Evolutionary conservation across 2,329 filamentous ascomycete genomes (phyloP), one percentile per base, ranked within the genome.

Genomic region (Dactylonectria estremocensis): DNA sequence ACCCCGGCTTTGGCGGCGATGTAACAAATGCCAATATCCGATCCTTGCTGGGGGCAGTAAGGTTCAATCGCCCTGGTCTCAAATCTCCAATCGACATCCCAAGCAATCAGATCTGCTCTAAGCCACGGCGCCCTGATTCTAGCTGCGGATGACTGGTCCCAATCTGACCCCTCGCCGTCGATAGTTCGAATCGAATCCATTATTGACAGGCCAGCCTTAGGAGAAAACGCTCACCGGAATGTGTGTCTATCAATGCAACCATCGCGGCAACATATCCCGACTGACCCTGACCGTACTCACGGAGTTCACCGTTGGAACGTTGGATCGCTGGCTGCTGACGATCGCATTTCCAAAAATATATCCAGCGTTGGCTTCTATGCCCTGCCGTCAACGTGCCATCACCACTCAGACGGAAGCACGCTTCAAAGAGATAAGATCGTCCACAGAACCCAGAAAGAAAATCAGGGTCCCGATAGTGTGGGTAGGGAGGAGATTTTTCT

Each of bases 261-360:
- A 40, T 40, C 31, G 20, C 55, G 43, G 50, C 55, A 49, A 43
- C 37, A 49, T 43, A 24, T 20, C 45, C 52, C 57, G 35, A 57
- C 45, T 66, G 52, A 33, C 57, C 63, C 45, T 55, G 48, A 24
- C 24, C 63, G 46, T 48, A 53, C 22, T 58, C 53, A 56, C 63
- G n/a, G 35, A 61, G 31, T 22, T 31, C 57, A 63, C 60, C 52
- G 22, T 31, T 14, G 33, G 24, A 28, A 4, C 24, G 24, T 7
- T 28, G 24, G 7, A 63, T 18, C 46, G 45, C 5, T 18, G 20
- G 33, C 33, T 33, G 20, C n/a, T 11, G 45, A 48, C n/a, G 37
- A 58, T 66, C 53, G 22, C 48, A 20, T 66, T 61, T 61, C 64
- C 53, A 66, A 66, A 66, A 66, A 66, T 61, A 66, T 40, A 18